These are phyloP conservation scores for Sungouiella blattae DNA, from an alignment of 805 yeast genomes.

Conservation along the genomic window DNA sequence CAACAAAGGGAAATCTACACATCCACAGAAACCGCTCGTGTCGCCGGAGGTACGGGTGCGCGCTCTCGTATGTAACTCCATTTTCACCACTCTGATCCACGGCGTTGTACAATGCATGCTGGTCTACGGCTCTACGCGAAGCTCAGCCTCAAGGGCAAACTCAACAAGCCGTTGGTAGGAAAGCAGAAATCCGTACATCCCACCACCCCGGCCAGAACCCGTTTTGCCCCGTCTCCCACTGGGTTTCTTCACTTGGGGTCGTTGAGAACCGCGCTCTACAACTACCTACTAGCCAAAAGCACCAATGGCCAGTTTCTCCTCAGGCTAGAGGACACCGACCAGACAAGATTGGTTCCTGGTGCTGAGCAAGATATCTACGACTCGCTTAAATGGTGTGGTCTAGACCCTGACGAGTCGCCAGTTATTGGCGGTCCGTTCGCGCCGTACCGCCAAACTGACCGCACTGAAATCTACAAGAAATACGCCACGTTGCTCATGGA, in stretches of 20 bases:
- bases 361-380: conserved; percentile 82
- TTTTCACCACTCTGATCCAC: too few species aligned
- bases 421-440: conserved; percentile 52
- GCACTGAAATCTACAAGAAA: conserved; percentile 61
- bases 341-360: conserved; percentile 66
- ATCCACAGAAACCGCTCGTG: not conserved
- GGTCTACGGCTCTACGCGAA: conserved; percentile 11
- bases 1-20: not conserved
- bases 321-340: conserved; percentile 92
- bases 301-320: conserved; percentile 80
- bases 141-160: conserved; percentile 7
- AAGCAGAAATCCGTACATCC: conserved; percentile 32
- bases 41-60: not conserved
- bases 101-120: conserved; percentile 3
- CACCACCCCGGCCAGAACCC: conserved; percentile 62
- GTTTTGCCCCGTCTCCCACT: conserved; percentile 98
- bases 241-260: conserved; percentile 95
- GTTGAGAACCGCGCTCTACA: conserved; percentile 86
- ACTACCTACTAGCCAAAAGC: conserved; percentile 72
- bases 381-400: conserved; percentile 72
- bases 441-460: conserved; percentile 83
- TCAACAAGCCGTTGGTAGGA: not conserved
- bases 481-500: conserved; percentile 57
- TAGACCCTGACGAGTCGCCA: conserved; percentile 83
- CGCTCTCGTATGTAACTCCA: too few species aligned